Conservation (phyloP, 2,329 filamentous ascomycete genomes). For the Gyromitra esculenta region DNA sequence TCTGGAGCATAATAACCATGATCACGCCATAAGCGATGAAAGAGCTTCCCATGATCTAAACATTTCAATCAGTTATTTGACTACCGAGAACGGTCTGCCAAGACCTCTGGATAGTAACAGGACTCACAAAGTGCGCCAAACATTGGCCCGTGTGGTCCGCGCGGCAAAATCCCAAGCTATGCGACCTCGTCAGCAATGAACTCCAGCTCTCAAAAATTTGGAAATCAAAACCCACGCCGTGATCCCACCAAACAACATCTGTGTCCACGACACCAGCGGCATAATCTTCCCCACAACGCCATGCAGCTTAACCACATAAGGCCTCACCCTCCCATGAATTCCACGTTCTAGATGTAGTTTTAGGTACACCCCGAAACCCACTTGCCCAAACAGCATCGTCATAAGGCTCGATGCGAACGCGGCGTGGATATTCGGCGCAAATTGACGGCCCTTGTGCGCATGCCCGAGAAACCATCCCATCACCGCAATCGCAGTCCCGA, state of each 20-base stretch:
- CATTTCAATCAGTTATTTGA: background rate
- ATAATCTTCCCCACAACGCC: conserved; percentile 85
- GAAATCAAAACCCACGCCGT: conserved; percentile 65
- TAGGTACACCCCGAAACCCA: conserved; percentile 84
- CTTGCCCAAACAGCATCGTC: conserved; percentile 78
- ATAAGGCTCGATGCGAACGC: conserved; percentile 83
- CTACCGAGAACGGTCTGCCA: background rate
- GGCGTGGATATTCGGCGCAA: conserved; percentile 81
- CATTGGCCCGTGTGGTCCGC: conserved; percentile 93
- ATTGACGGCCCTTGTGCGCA: conserved; percentile 86
- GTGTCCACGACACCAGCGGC: conserved; percentile 86
- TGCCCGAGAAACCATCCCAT: conserved; percentile 85
- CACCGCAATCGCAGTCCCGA: conserved; percentile 78
- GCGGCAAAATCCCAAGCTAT: conserved; percentile 82
- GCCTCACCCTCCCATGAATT: conserved; percentile 80
- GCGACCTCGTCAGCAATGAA: conserved; percentile 16
- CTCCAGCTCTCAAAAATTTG: background rate
- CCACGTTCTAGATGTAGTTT: conserved; percentile 88
- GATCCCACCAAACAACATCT: conserved; percentile 97
- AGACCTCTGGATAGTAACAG: conserved; percentile 3
- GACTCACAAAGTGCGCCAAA: conserved; percentile 77
- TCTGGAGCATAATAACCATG: conserved; percentile 83
- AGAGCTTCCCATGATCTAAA: conserved; percentile 87
- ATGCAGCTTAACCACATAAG: conserved; percentile 76
- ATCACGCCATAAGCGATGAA: conserved; percentile 95